phyloP scores from a whole-genome alignment of 75 land plant genomes.

The Pinus albicaulis region DNA sequence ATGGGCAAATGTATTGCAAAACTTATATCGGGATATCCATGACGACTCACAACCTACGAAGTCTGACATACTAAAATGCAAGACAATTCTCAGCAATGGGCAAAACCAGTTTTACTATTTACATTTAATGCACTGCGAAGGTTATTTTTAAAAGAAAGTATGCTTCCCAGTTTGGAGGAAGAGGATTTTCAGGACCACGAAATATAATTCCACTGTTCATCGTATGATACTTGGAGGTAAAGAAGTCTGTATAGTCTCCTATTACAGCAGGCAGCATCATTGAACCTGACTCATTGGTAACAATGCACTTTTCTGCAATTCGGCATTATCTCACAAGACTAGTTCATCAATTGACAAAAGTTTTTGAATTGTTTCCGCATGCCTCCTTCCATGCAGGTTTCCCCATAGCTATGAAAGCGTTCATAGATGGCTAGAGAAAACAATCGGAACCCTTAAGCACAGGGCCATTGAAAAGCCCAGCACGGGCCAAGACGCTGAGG shows the following conservation, averaged over 20 bases:
- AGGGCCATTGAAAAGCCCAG: no score
- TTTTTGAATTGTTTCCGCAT: conserved; percentile 71
- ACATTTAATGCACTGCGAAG: no score
- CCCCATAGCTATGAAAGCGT: conserved; percentile 82
- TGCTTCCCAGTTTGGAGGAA: conserved; percentile 78
- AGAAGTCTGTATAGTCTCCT: conserved; percentile 97
- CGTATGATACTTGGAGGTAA: conserved; percentile 87
- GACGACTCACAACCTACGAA: no score
- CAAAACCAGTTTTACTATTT: no score
- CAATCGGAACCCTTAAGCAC: no score
- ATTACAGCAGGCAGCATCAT: conserved; percentile 75
- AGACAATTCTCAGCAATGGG: no score
- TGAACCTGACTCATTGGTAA: conserved; percentile 75
- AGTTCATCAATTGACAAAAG: conserved; percentile 78
- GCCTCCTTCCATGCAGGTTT: conserved; percentile 99
- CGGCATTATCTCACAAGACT: conserved; percentile 66
- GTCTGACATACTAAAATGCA: no score
- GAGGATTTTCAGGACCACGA: conserved; percentile 69
- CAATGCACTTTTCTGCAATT: conserved; percentile 64
- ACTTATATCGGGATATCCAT: no score
- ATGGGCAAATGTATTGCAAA: no score
- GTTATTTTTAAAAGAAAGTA: no score
- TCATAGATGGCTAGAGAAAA: conserved; percentile 68
- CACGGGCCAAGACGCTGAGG: no score
- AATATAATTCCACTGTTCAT: conserved; percentile 85